A percentile compares a stretch with the other conserved stretches of the same genome.
Conservation (phyloP, 1,139 yeast genomes). For the Wickerhamomyces sp. region DNA sequence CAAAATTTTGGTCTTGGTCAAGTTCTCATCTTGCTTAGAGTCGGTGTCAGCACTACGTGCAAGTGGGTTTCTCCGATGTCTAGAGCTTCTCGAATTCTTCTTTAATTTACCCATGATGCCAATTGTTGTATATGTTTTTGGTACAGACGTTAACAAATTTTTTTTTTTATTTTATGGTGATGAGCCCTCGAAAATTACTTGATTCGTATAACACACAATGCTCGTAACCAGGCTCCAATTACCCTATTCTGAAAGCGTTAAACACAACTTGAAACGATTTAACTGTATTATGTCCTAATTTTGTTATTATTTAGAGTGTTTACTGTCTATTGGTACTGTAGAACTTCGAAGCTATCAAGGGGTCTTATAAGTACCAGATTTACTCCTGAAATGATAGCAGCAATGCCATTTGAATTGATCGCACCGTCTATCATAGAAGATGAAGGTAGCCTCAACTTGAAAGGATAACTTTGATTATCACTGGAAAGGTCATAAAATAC, state of each 20-base stretch:
- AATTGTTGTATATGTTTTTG: background rate
- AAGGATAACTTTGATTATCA: constrained; percentile 15
- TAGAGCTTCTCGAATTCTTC: constrained; percentile 60
- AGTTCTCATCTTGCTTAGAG: constrained; percentile 41
- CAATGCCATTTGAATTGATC: constrained; percentile 20
- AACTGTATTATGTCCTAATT: too few relatives aligned
- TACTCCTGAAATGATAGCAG: constrained; percentile 19
- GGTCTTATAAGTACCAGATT: constrained; percentile 20
- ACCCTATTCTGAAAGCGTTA: too few relatives aligned
- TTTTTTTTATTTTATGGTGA: background rate
- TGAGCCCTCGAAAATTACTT: too few relatives aligned
- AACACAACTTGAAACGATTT: too few relatives aligned
- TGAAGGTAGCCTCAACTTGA: constrained; percentile 19
- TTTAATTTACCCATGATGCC: constrained; percentile 66
- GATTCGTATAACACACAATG: too few relatives aligned
- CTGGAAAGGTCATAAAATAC: constrained; percentile 19
- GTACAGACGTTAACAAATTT: background rate
- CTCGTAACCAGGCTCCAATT: too few relatives aligned
- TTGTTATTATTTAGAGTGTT: background rate
- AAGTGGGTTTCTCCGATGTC: constrained; percentile 45
- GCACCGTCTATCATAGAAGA: constrained; percentile 17
- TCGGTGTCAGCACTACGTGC: constrained; percentile 26
- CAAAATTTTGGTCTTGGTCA: constrained; percentile 53
- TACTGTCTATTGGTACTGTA: constrained; percentile 2
- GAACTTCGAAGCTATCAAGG: constrained; percentile 22